phyloP scores from a whole-genome alignment of 192 early-diverging fungal species.

The Entomortierella parvispora region DNA sequence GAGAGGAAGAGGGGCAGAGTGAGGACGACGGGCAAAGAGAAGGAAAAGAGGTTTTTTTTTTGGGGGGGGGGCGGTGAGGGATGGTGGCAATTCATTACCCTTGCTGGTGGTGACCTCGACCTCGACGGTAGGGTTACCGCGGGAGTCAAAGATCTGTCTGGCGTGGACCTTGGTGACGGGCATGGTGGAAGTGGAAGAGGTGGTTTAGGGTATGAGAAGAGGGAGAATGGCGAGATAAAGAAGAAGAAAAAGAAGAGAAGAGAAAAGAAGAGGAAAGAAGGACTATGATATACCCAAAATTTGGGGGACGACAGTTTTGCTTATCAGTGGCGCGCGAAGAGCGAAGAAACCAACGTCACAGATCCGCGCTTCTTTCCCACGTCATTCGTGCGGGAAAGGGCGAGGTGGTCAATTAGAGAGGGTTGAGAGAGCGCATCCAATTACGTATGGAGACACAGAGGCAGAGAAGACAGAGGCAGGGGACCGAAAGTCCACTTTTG shows the following conservation, averaged over 20 bases:
- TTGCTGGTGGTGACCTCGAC: constrained; percentile 95
- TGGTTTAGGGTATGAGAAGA: not conserved
- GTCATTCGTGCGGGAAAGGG: no score
- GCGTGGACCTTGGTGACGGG: constrained; percentile 80
- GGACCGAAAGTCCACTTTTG: no score
- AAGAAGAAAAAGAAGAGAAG: not conserved
- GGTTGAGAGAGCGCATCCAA: no score
- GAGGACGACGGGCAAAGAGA: constrained; percentile 2
- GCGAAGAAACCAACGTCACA: no score
- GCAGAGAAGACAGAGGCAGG: no score
- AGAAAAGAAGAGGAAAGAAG: constrained; percentile 4
- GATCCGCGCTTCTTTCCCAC: no score
- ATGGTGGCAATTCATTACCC: constrained; percentile 60
- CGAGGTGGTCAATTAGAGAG: no score
- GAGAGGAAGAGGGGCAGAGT: constrained; percentile 2
- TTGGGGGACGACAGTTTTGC: not conserved
- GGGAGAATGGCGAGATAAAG: constrained; percentile 1
- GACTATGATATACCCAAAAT: not conserved
- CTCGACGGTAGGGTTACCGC: constrained; percentile 98
- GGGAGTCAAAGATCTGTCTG: constrained; percentile 98
- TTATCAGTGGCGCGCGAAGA: no score
- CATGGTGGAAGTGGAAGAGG: constrained; percentile 56
- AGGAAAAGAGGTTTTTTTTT: not conserved
- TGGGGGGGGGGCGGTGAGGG: not conserved
- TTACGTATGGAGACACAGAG: no score